These are phyloP conservation scores for Eimeria acervulina DNA, from an alignment of 169 alveolate species.

Conservation along the genomic window DNA sequence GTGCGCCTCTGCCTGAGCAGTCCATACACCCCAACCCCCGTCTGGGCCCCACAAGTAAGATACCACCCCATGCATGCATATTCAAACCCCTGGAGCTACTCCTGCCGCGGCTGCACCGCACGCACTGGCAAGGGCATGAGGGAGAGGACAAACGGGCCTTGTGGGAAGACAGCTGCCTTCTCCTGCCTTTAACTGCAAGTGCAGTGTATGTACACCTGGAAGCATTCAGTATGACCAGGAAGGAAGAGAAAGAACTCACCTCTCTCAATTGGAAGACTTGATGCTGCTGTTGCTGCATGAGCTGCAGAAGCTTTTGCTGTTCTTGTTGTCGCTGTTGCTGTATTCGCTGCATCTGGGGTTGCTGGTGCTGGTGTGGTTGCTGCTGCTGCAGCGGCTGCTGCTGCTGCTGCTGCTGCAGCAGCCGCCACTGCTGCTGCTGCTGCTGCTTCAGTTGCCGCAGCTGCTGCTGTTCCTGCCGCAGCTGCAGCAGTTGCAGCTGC, in stretches of 20 bases:
- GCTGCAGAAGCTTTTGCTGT: not conserved
- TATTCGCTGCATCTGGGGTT: not conserved
- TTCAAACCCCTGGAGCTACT: not conserved
- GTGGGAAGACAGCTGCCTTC: not conserved
- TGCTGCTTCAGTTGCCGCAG: not conserved
- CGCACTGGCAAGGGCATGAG: not conserved
- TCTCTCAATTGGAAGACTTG: not conserved
- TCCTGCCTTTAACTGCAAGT: not conserved
- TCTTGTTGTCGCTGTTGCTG: not conserved
- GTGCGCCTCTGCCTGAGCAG: not conserved
- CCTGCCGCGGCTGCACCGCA: not conserved
- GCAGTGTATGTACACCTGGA: not conserved
- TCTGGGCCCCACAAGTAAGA: not conserved
- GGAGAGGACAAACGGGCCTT: not conserved
- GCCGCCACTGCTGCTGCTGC: not conserved
- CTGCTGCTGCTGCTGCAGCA: conserved; percentile 22
- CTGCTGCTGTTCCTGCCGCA: not conserved
- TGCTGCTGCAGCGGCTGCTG: conserved; percentile 2
- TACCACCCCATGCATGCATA: not conserved
- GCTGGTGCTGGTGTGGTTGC: not conserved
- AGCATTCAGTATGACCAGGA: not conserved
- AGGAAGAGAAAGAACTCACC: not conserved
- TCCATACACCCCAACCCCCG: conserved; percentile 40
- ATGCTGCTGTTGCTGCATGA: conserved; percentile 8
- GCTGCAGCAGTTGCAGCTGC: conserved; percentile 17